Evolutionary conservation across 2,329 filamentous ascomycete species (phyloP), one percentile per base, ranked within the genome.

Genomic region (Pleomassaria siparia): DNA sequence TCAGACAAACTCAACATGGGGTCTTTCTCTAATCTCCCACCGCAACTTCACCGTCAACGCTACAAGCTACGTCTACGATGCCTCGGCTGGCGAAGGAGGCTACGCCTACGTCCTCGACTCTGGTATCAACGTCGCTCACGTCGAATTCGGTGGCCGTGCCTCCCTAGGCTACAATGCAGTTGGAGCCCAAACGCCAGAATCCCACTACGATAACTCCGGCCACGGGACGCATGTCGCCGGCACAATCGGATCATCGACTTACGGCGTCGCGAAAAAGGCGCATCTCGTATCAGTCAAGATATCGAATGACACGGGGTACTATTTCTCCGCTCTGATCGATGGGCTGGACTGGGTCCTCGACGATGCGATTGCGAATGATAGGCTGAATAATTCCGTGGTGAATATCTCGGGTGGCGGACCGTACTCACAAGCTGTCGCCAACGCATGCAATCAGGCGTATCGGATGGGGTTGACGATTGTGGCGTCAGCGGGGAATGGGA

Each of bases 31-130:
- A 41, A 69, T 75, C 43, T 73, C 71, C 7, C 66, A 72, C 50
- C 44, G 53, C 25, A 57, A 49, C 43, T 52, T 47, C 5, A 68
- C n/a, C n/a, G n/a, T n/a, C n/a, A n/a, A 70, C 21, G 49, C 46
- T 18, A 62, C 58, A 2, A 56, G 62, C 9, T 74, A 74, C 58
- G 56, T 61, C 32, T 75, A 74, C 54, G 72, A 74, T 49, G 56
- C 49, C 54, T 63, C 55, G 49, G 70, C 72, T 36, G 72, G 72
- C 47, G 51, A 55, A 21, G 54, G 55, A 44, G 69, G 68, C 59
- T 84, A 80, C 18, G 79, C 77, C 22, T 88, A 82, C 63, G 71
- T 88, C 18, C 78, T 88, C 30, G 85, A 88, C 67, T 86, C 84
- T 5, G 85, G 85, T 56, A 81, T 87, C 63, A 71, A 72, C 46